These are phyloP conservation scores for Candida frijolesensis DNA, from an alignment of 1,139 yeast species.

Conservation along the genomic window DNA sequence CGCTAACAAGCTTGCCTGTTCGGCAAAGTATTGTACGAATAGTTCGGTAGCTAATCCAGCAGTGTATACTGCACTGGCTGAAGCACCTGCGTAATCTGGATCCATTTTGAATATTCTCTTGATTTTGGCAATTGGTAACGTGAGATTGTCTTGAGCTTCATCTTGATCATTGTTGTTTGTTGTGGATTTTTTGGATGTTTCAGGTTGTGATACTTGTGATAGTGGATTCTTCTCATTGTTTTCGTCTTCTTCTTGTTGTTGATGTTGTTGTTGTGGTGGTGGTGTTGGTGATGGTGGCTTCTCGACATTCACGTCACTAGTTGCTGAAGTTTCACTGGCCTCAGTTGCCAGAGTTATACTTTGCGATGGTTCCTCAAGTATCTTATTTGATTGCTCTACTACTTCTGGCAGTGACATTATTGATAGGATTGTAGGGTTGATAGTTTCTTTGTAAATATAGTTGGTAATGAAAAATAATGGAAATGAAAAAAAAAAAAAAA, in stretches of 20 bases:
- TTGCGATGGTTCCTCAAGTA: background rate
- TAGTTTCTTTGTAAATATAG: background rate
- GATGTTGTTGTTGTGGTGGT: slow-evolving; percentile 5
- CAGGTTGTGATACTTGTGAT: slow-evolving; percentile 16
- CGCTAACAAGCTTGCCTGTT: slow-evolving; percentile 74
- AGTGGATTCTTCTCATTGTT: background rate
- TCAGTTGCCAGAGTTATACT: background rate
- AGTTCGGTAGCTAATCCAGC: slow-evolving; percentile 87
- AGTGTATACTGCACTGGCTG: slow-evolving; percentile 79
- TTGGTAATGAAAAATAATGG: background rate
- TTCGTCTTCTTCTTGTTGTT: slow-evolving; percentile 8
- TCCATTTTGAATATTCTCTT: slow-evolving; percentile 85
- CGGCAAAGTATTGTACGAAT: slow-evolving; percentile 77
- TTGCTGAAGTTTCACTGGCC: background rate
- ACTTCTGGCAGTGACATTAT: slow-evolving; percentile 1
- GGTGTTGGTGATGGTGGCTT: background rate
- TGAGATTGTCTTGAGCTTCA: slow-evolving; percentile 15
- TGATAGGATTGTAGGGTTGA: background rate
- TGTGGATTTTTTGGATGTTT: slow-evolving; percentile 18
- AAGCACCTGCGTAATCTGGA: slow-evolving; percentile 75
- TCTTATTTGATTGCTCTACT: background rate
- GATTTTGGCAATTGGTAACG: slow-evolving; percentile 77
- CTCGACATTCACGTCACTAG: too few species aligned
- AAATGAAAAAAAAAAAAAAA: background rate
- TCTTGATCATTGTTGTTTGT: slow-evolving; percentile 13